These are phyloP conservation scores for Sicyos edulis DNA, from an alignment of 306 rosid genomes.

Conservation along the genomic window DNA sequence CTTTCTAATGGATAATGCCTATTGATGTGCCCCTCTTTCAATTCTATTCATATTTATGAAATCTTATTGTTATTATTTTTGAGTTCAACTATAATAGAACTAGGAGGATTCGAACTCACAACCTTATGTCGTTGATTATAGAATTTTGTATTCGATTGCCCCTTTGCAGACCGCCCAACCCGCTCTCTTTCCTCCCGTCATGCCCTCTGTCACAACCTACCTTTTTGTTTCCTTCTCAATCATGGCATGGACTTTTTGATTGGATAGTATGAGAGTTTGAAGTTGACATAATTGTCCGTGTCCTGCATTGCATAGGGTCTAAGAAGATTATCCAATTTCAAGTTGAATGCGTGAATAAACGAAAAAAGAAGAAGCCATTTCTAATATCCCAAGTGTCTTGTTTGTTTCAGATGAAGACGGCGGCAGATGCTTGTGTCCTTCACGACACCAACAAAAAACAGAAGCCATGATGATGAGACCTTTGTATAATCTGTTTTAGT, in stretches of 20 bases:
- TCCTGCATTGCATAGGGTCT: background rate
- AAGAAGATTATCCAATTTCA: background rate
- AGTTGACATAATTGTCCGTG: background rate
- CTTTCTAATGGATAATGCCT: background rate
- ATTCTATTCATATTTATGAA: background rate
- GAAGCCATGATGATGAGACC: constrained; percentile 39
- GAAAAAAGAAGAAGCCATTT: background rate
- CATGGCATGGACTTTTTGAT: background rate
- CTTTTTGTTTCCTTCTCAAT: too few species aligned
- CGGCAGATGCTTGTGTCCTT: constrained; percentile 69
- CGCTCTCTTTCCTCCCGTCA: background rate
- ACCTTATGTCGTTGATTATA: too few species aligned
- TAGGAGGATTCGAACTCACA: too few species aligned
- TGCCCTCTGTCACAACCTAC: background rate
- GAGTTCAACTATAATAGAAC: too few species aligned
- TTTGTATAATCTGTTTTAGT: constrained; percentile 16
- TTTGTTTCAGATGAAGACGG: constrained; percentile 72
- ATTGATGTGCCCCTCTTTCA: background rate
- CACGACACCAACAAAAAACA: constrained; percentile 61
- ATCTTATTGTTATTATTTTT: background rate
- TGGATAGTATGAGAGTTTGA: background rate
- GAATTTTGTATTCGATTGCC: background rate
- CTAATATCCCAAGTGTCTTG: background rate
- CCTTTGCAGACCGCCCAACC: background rate
- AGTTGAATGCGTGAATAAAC: background rate